Base-by-base conservation (phyloP, 306 rosid species). In the Malus asiatica region DNA sequence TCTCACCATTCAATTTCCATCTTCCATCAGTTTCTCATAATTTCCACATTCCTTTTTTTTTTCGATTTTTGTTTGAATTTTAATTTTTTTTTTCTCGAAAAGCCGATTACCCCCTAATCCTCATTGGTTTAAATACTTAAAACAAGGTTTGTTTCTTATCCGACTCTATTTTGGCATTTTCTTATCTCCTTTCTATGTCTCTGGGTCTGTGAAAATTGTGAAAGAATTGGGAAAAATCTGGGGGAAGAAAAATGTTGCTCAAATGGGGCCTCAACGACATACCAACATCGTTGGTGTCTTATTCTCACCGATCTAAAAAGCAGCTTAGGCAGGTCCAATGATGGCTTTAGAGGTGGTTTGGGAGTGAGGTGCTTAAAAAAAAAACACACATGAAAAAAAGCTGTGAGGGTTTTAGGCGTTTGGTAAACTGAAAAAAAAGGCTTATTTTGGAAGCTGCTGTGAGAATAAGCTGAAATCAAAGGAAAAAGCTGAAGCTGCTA, bases 201-300 rank as follows among this genome's bases (percentile, higher is more conserved):
- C 57, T 10, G 60, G 45, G 68, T 64, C 68, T 29, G 64, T 33
- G 58, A 66, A 52, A 10, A 66, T 7, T 35, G 40, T 74, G 61
- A 35, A 60, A 66, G 68, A 77, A 60, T 27, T 75, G 76, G 82
- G 79, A 77, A 74, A 42, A 14, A 15, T 73, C 53, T 74, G 78
- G 48, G 42, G 30, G 66, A 51, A 48, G 55, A 48, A 71, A 68
- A 52, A 32, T 27, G 77, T 70, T 44, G 74, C 71, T 44, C 82
- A 25, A 64, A 42, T 23, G 72, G 77, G 79, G 46, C 59, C 72
- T 29, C 33, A 9, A 67, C 18, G 53, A 69, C 77, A 22, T 68
- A 69, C 74, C 66, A 70, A 55, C 32, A 35, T 42, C 40, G 23
- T 48, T 69, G 33, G 55, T 65, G 71, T 79, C 71, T 46, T 76